phyloP scores from a whole-genome alignment of 345 rosid species.

The Salix udensis region DNA sequence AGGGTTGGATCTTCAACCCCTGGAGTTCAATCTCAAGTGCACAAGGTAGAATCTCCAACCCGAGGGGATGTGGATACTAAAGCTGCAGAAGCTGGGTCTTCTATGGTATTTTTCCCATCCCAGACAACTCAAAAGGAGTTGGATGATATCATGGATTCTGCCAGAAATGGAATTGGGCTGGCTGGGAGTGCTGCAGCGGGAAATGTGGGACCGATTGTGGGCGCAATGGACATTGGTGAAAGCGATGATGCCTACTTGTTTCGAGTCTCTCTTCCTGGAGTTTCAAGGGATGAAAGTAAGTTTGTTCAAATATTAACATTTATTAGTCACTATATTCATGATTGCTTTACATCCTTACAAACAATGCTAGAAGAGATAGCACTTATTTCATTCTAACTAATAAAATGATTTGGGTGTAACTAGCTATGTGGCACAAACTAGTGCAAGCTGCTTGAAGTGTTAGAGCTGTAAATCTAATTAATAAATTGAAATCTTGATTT shows the following conservation, averaged over 20 bases:
- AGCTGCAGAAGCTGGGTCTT: constrained; percentile 37
- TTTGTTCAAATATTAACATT: background rate
- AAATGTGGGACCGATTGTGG: constrained; percentile 53
- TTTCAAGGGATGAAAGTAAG: constrained; percentile 64
- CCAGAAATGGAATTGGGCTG: constrained; percentile 50
- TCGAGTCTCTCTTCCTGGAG: constrained; percentile 69
- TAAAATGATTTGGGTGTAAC: background rate
- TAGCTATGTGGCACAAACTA: background rate
- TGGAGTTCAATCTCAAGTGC: too few species aligned
- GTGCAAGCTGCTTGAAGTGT: too few species aligned
- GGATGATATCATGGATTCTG: constrained; percentile 30
- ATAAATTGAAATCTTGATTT: background rate
- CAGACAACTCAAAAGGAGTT: constrained; percentile 38
- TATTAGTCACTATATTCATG: background rate
- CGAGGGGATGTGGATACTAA: constrained; percentile 19
- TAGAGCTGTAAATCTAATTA: too few species aligned
- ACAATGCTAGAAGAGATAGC: background rate
- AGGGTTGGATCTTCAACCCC: too few species aligned
- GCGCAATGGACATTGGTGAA: constrained; percentile 59
- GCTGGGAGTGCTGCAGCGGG: constrained; percentile 70
- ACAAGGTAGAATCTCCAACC: constrained; percentile 12
- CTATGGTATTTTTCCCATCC: constrained; percentile 50
- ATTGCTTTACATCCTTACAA: constrained; percentile 5
- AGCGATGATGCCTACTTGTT: constrained; percentile 55
- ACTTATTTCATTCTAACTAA: background rate